Evolutionary conservation across 2,329 filamentous ascomycete species (phyloP).

Genomic region (Neoscytalidium dimidiatum): DNA sequence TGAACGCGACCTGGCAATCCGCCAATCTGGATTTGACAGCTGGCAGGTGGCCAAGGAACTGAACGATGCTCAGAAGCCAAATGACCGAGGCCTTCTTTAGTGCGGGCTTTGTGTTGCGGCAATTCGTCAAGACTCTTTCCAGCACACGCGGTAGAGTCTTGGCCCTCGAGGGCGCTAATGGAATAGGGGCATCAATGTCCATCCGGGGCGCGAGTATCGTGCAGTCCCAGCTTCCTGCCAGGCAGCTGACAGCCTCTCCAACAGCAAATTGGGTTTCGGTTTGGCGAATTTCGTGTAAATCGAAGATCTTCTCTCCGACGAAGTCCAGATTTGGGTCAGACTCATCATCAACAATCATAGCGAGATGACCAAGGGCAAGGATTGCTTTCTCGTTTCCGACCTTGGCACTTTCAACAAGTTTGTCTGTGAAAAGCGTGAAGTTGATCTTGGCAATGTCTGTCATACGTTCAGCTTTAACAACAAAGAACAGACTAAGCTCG

Average conservation of each 20-base stretch:
- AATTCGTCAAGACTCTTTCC: slow-evolving; percentile 74
- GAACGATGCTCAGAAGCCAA: slow-evolving; percentile 89
- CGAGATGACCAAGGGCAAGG: slow-evolving; percentile 74
- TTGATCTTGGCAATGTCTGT: slow-evolving; percentile 34
- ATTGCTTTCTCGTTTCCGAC: slow-evolving; percentile 82
- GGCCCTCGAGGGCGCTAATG: slow-evolving; percentile 33
- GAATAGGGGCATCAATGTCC: slow-evolving; percentile 65
- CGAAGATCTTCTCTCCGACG: slow-evolving; percentile 70
- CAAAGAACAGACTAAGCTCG: slow-evolving; percentile 62
- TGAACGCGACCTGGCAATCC: slow-evolving; percentile 83
- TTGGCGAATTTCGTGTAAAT: slow-evolving; percentile 79
- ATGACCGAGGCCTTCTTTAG: slow-evolving; percentile 90
- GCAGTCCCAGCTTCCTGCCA: slow-evolving; percentile 80
- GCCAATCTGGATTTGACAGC: slow-evolving; percentile 74
- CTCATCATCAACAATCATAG: slow-evolving; percentile 58
- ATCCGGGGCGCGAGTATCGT: slow-evolving; percentile 73
- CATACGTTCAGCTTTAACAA: slow-evolving; percentile 47
- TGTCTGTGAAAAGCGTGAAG: slow-evolving; percentile 57
- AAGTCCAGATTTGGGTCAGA: slow-evolving; percentile 46
- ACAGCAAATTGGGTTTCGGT: slow-evolving; percentile 88
- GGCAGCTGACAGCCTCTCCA: slow-evolving; percentile 81
- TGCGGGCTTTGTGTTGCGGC: slow-evolving; percentile 82
- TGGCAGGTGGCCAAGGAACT: slow-evolving; percentile 80
- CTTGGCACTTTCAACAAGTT: slow-evolving; percentile 69
- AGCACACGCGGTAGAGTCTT: slow-evolving; percentile 59